phyloP scores from a whole-genome alignment of 1,284 basidiomycete genomes.

The Ceraceosorus guamensis region DNA sequence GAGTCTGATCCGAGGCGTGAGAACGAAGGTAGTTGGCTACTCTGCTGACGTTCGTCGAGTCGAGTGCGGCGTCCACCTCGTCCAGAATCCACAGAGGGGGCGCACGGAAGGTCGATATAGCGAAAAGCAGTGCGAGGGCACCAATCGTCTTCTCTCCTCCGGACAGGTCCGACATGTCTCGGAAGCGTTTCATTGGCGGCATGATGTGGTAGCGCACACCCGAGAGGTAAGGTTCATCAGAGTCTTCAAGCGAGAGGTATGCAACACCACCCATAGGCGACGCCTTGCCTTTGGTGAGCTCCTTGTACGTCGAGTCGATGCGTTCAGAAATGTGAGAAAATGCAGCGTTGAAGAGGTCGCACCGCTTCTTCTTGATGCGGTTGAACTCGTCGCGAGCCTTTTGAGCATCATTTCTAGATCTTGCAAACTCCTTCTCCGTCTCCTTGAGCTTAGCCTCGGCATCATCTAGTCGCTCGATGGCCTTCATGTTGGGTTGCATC shows the following conservation, averaged over 20 bases:
- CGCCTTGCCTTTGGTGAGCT: slow-evolving; percentile 86
- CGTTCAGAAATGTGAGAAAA: slow-evolving; percentile 90
- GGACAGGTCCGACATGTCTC: slow-evolving; percentile 96
- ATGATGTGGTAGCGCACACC: slow-evolving; percentile 98
- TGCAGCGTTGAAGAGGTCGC: slow-evolving; percentile 86
- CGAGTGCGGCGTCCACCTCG: slow-evolving; percentile 90
- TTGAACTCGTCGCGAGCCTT: slow-evolving; percentile 82
- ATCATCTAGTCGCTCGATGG: slow-evolving; percentile 86
- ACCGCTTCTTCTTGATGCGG: slow-evolving; percentile 63
- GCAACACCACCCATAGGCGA: slow-evolving; percentile 92
- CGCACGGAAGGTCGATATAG: slow-evolving; percentile 87
- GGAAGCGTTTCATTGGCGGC: slow-evolving; percentile 92
- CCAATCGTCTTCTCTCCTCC: slow-evolving; percentile 99
- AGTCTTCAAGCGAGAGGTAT: slow-evolving; percentile 90
- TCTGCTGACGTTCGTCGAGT: slow-evolving; percentile 44
- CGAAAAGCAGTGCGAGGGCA: slow-evolving; percentile 86
- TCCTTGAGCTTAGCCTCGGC: slow-evolving; percentile 63
- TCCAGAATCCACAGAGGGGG: slow-evolving; percentile 98
- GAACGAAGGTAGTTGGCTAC: slow-evolving; percentile 44
- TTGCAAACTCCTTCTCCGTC: slow-evolving; percentile 57
- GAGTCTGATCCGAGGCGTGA: slow-evolving; percentile 59
- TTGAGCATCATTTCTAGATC: slow-evolving; percentile 68
- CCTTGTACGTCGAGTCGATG: slow-evolving; percentile 95
- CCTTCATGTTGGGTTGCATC: slow-evolving; percentile 94
- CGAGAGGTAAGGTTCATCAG: slow-evolving; percentile 90